These are phyloP conservation scores for Alternaria ethzedia DNA, from an alignment of 2,329 filamentous ascomycete genomes.

Conservation along the genomic window DNA sequence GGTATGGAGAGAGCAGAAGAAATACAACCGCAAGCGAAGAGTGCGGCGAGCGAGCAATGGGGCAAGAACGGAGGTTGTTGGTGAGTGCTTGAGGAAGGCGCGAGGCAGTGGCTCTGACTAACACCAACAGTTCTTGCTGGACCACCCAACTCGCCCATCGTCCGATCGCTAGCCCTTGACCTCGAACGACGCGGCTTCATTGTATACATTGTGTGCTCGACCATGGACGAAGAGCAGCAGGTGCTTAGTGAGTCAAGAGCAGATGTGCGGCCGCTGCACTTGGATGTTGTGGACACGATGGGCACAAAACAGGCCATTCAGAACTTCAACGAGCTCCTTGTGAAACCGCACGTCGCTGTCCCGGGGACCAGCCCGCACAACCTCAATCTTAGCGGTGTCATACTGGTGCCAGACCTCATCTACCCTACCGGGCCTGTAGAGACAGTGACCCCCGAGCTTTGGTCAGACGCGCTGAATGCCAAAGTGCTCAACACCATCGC, in stretches of 20 bases:
- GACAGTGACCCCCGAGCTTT: slow-evolving; percentile 80
- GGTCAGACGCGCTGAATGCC: slow-evolving; percentile 90
- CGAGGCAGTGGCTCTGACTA: slow-evolving; percentile 1
- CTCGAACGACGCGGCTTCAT: slow-evolving; percentile 91
- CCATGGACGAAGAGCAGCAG: slow-evolving; percentile 81
- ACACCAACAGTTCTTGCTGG: slow-evolving; percentile 75
- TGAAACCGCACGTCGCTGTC: slow-evolving; percentile 76
- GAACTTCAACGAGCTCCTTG: slow-evolving; percentile 73
- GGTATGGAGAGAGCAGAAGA: slow-evolving; percentile 67
- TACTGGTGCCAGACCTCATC: slow-evolving; percentile 79
- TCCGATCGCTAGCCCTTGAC: slow-evolving; percentile 81
- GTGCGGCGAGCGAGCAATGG: slow-evolving; percentile 83
- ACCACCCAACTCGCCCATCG: slow-evolving; percentile 83
- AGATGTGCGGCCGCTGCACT: slow-evolving; percentile 80
- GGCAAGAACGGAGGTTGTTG: slow-evolving; percentile 81
- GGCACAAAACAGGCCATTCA: slow-evolving; percentile 72
- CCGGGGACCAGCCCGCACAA: slow-evolving; percentile 77
- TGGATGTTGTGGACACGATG: slow-evolving; percentile 82
- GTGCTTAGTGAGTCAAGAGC: slow-evolving; percentile 77
- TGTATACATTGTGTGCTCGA: slow-evolving; percentile 87
- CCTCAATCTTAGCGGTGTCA: slow-evolving; percentile 76
- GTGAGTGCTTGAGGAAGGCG: slow-evolving; percentile 34
- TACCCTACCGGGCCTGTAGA: slow-evolving; percentile 86
- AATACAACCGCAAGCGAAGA: slow-evolving; percentile 68
- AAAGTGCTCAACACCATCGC: slow-evolving; percentile 89